Conservation (phyloP, 106 monocot genomes). For the Dendrobium huoshanense region DNA sequence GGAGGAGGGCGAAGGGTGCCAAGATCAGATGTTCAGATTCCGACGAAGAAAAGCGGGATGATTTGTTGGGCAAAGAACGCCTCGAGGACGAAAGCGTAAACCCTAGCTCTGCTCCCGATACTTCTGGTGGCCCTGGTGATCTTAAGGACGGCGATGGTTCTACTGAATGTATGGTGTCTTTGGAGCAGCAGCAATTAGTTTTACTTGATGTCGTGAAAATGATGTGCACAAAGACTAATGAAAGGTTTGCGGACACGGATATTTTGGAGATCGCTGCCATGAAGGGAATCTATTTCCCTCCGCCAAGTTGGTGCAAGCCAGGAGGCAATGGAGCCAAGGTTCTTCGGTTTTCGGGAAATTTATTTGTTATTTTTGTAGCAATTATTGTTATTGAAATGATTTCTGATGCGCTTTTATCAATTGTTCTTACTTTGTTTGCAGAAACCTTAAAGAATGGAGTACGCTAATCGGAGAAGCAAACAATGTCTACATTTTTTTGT, state of each 20-base stretch:
- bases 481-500: background rate
- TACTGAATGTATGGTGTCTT: background rate
- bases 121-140: background rate
- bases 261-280: slow-evolving; percentile 6
- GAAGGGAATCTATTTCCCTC: slow-evolving; percentile 6
- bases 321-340: background rate
- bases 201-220: slow-evolving; percentile 2
- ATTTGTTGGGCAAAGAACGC: background rate
- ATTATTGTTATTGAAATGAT: background rate
- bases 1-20: background rate
- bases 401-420: background rate
- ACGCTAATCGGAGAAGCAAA: background rate
- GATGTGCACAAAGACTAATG: background rate
- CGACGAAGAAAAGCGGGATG: slow-evolving; percentile 1
- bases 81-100: background rate
- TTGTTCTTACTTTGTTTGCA: background rate
- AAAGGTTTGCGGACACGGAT: slow-evolving; percentile 4
- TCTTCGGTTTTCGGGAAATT: background rate
- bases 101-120: background rate
- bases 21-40: background rate
- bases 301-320: slow-evolving; percentile 1
- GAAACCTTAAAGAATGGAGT: background rate
- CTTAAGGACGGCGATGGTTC: background rate
- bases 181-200: background rate
- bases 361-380: background rate